Percentiles rank a stretch among this genome's conserved stretches.
Conservation (phyloP, 1,139 yeast genomes). For the Geotrichum bryndzae region DNA sequence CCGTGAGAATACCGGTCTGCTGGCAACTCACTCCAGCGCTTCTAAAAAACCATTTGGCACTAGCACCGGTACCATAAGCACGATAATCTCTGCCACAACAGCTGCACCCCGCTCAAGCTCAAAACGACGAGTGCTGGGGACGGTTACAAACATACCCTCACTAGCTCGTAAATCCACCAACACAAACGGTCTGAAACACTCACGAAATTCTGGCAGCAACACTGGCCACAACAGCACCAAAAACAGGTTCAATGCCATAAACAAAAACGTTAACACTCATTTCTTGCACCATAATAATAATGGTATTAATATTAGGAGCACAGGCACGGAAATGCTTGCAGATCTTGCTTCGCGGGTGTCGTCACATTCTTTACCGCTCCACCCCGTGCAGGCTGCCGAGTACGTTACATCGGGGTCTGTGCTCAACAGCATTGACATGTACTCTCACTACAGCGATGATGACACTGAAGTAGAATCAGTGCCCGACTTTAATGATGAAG, state of each 20-base stretch:
- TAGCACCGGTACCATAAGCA: neutral
- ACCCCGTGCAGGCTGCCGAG: neutral
- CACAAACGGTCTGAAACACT: neutral
- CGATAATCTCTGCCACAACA: neutral
- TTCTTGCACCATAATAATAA: neutral
- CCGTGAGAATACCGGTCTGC: neutral
- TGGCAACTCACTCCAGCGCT: neutral
- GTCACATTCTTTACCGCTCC: neutral
- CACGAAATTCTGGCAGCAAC: neutral
- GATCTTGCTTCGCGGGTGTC: neutral
- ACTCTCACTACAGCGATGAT: neutral
- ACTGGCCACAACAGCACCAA: neutral
- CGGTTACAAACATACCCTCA: constrained; percentile 13
- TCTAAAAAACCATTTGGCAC: neutral
- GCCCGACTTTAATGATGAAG: constrained; percentile 10
- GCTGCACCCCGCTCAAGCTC: neutral
- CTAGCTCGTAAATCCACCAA: neutral
- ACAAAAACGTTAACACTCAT: neutral
- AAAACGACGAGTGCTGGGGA: constrained; percentile 4
- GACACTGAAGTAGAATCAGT: constrained; percentile 11
- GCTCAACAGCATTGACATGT: neutral
- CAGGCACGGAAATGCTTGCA: neutral
- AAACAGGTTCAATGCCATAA: neutral
- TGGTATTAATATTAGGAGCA: neutral
- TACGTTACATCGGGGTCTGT: neutral